A percentile compares a stretch with the other conserved stretches of the same genome.
These are phyloP conservation scores for Prunus mongolica DNA, from an alignment of 306 rosid genomes.

Conservation along the genomic window DNA sequence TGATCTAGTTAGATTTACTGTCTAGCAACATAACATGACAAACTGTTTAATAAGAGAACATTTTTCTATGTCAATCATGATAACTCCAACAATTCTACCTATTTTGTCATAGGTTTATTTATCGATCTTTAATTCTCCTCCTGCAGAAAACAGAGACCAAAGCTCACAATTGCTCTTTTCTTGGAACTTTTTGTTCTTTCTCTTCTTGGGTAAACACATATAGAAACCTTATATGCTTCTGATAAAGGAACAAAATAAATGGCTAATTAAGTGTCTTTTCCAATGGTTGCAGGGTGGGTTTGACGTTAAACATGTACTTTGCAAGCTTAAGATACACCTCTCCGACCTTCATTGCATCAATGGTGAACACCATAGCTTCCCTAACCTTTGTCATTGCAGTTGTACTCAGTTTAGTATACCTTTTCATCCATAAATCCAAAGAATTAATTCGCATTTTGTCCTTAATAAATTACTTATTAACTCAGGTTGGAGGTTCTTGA, in stretches of 20 bases:
- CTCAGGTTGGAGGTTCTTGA: constrained; percentile 52
- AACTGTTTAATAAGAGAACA: not conserved
- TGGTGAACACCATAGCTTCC: constrained; percentile 64
- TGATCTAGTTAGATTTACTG: too few relatives aligned
- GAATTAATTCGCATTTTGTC: not conserved
- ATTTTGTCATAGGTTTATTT: not conserved
- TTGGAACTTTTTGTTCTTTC: constrained; percentile 72
- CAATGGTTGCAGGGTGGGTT: constrained; percentile 39
- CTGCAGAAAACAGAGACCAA: constrained; percentile 61
- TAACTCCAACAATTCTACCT: not conserved
- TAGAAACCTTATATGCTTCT: not conserved
- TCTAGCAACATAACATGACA: not conserved
- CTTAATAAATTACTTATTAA: not conserved
- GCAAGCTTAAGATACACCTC: constrained; percentile 71
- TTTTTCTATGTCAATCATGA: too few relatives aligned
- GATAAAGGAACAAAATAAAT: not conserved
- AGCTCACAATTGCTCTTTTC: constrained; percentile 51
- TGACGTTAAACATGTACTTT: constrained; percentile 63
- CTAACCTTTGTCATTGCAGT: constrained; percentile 70
- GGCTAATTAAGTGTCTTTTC: not conserved
- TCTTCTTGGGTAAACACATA: constrained; percentile 50
- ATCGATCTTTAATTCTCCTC: not conserved
- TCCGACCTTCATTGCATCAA: constrained; percentile 67
- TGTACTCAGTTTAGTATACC: constrained; percentile 38
- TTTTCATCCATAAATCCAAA: not conserved